phyloP scores from a whole-genome alignment of 345 rosid species.

The Garcia nutans region DNA sequence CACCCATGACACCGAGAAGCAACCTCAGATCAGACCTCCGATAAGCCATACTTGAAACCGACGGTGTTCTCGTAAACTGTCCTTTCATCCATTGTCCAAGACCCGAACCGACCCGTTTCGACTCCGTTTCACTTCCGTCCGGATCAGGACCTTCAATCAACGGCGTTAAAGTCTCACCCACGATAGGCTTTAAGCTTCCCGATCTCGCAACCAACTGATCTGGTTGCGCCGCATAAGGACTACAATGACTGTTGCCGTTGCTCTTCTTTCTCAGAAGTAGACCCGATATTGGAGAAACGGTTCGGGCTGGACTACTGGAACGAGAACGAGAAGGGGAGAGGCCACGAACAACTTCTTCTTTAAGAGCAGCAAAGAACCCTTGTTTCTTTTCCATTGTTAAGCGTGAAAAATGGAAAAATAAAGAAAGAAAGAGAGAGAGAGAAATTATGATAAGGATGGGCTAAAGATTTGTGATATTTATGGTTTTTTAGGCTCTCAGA shows the following conservation, averaged over 20 bases:
- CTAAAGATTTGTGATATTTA: background rate
- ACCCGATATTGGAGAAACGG: slow-evolving; percentile 49
- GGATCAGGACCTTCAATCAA: slow-evolving; percentile 96
- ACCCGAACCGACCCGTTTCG: slow-evolving; percentile 59
- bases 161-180: slow-evolving; percentile 55
- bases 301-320: slow-evolving; percentile 58
- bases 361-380: slow-evolving; percentile 82
- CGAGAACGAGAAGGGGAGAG: slow-evolving; percentile 89
- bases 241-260: slow-evolving; percentile 14
- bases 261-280: slow-evolving; percentile 51
- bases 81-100: slow-evolving; percentile 48
- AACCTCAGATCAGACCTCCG: slow-evolving; percentile 50
- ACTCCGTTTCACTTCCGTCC: slow-evolving; percentile 59
- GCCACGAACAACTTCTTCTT: slow-evolving; percentile 76
- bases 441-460: background rate
- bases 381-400: slow-evolving; percentile 81
- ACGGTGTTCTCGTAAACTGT: slow-evolving; percentile 35
- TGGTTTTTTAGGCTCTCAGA: background rate
- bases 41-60: slow-evolving; percentile 28
- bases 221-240: slow-evolving; percentile 40
- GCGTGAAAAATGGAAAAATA: background rate
- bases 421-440: background rate
- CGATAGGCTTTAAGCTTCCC: slow-evolving; percentile 64
- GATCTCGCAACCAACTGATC: slow-evolving; percentile 65
- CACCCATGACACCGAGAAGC: slow-evolving; percentile 47